Evolutionary conservation across 2,329 filamentous ascomycete species (phyloP).

Genomic region (Aspergillus quadrilineatus): DNA sequence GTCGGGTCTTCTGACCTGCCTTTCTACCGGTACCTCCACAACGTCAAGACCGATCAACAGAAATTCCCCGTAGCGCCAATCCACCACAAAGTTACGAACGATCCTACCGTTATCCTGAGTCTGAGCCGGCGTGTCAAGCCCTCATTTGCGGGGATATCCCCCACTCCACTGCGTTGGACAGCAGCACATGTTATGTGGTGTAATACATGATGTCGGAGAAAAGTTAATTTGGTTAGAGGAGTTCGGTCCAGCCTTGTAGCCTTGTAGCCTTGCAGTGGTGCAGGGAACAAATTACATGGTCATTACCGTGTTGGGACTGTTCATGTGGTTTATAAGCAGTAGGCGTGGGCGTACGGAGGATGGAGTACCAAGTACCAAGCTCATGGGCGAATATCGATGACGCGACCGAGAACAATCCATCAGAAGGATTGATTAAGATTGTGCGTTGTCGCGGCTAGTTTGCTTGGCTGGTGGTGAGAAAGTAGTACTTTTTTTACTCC

Average conservation of each 20-base stretch:
- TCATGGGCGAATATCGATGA: background rate
- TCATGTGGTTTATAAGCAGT: too few species aligned
- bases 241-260: conserved; percentile 3
- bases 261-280: conserved; percentile 4
- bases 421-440: background rate
- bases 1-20: background rate
- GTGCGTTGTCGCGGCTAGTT: background rate
- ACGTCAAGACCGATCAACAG: background rate
- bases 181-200: background rate
- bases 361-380: background rate
- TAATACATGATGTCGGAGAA: background rate
- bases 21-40: background rate
- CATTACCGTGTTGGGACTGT: too few species aligned
- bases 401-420: background rate
- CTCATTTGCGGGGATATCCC: conserved; percentile 18
- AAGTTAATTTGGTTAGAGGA: background rate
- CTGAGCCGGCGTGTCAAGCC: conserved; percentile 12
- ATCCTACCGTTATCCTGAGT: too few species aligned
- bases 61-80: background rate
- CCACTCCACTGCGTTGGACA: conserved; percentile 5
- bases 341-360: background rate
- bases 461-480: background rate
- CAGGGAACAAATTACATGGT: too few species aligned
- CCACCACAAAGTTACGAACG: background rate
- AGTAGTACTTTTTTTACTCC: background rate